Conservation (phyloP, 2,329 filamentous ascomycete species). For the Phyllosticta citriasiana region DNA sequence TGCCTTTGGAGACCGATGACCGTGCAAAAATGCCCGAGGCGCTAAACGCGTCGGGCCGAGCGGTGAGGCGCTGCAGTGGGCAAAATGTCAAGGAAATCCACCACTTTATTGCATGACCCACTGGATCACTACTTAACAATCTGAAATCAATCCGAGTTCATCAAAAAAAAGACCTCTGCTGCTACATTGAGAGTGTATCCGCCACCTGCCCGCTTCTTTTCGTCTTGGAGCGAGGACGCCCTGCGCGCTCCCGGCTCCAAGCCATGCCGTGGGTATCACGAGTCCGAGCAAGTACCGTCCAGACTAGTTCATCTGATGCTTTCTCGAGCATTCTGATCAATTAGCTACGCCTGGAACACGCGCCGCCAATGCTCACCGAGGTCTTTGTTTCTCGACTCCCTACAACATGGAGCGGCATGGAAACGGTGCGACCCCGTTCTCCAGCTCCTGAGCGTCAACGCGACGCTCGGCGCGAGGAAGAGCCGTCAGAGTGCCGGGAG, state of each 20-base stretch:
- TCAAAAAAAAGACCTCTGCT: constrained; percentile 9
- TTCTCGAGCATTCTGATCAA: neutral
- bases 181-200: constrained; percentile 4
- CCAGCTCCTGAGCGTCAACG: constrained; percentile 24
- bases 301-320: constrained; percentile 11
- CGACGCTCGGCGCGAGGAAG: constrained; percentile 33
- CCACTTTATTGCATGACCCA: neutral
- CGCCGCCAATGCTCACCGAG: neutral
- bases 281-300: constrained; percentile 6
- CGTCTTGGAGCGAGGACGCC: constrained; percentile 1
- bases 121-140: neutral
- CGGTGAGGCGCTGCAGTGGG: neutral
- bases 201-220: constrained; percentile 7
- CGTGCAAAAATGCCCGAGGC: neutral
- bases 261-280: constrained; percentile 3
- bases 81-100: neutral
- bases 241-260: constrained; percentile 7
- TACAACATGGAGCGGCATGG: constrained; percentile 31
- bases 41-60: neutral
- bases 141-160: constrained; percentile 9
- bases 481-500: constrained; percentile 46
- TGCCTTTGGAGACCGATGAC: neutral
- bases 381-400: constrained; percentile 15
- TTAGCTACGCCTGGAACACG: neutral
- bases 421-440: constrained; percentile 16